phyloP scores from a whole-genome alignment of 352 stramenopile genomes.

The Thalassiosira livingstoniorum region DNA sequence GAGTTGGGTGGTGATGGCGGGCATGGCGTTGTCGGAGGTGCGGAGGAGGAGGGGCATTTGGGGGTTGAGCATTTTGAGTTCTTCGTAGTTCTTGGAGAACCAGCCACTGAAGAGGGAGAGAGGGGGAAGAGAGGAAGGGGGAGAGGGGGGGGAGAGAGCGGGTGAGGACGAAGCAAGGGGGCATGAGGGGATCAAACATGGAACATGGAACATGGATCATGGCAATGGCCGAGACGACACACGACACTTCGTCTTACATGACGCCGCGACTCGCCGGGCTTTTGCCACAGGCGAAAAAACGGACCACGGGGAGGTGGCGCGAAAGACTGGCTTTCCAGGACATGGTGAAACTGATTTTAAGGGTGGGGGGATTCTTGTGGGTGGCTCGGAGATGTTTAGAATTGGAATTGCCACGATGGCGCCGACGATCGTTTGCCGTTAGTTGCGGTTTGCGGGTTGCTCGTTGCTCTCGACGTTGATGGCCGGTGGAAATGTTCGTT shows the following conservation, averaged over 20 bases:
- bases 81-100: conserved; percentile 81
- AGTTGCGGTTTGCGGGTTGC: too few relatives aligned
- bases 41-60: conserved; percentile 81
- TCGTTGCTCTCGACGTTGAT: too few relatives aligned
- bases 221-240: not conserved
- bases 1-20: conserved; percentile 81
- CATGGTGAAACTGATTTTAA: too few relatives aligned
- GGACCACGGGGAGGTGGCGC: conserved; percentile 75
- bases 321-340: conserved; percentile 84
- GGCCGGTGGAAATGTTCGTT: too few relatives aligned
- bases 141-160: not conserved
- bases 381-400: too few relatives aligned
- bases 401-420: too few relatives aligned
- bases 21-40: conserved; percentile 80
- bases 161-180: not conserved
- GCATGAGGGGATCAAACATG: not conserved
- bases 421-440: too few relatives aligned
- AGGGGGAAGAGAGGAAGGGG: not conserved
- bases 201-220: not conserved
- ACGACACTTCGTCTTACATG: conserved; percentile 60
- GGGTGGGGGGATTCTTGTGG: too few relatives aligned
- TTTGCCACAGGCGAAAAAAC: conserved; percentile 83
- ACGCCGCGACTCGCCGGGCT: conserved; percentile 80
- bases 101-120: conserved; percentile 61
- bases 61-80: conserved; percentile 82